Percentiles rank a stretch among this genome's conserved stretches.
Conservation (phyloP, 306 rosid genomes). For the Sindora glabra region DNA sequence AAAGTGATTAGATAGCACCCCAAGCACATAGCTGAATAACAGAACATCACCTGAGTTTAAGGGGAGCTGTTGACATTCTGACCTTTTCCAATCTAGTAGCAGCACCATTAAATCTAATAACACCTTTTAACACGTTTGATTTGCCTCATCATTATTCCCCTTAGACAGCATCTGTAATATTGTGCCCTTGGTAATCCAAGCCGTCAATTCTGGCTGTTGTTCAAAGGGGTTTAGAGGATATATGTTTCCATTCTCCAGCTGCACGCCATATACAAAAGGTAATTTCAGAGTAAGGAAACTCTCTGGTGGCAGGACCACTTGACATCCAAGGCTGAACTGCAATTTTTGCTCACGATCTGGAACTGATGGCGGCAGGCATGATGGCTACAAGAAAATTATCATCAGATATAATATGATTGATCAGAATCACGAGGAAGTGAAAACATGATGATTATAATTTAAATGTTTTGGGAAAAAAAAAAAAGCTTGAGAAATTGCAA, state of each 20-base stretch:
- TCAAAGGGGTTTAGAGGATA: slow-evolving; percentile 66
- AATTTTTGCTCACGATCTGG: slow-evolving; percentile 59
- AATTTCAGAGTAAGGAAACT: slow-evolving; percentile 82
- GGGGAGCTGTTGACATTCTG: slow-evolving; percentile 15
- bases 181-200: slow-evolving; percentile 85
- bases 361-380: slow-evolving; percentile 59
- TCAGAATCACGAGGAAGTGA: neutral
- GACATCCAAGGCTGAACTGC: slow-evolving; percentile 72
- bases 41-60: slow-evolving; percentile 30
- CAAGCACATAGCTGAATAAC: neutral
- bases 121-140: slow-evolving; percentile 33
- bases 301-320: slow-evolving; percentile 76
- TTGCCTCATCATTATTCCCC: slow-evolving; percentile 44
- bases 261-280: slow-evolving; percentile 81
- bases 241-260: slow-evolving; percentile 58
- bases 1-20: neutral
- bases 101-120: slow-evolving; percentile 13
- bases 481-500: neutral
- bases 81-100: slow-evolving; percentile 12
- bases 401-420: neutral
- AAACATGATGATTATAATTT: neutral
- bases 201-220: slow-evolving; percentile 76
- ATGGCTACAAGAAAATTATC: slow-evolving; percentile 43
- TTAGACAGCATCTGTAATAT: slow-evolving; percentile 59
- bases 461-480: slow-evolving; percentile 4